Conservation (phyloP, 148 eudicot genomes). For the Limonium bicolor region DNA sequence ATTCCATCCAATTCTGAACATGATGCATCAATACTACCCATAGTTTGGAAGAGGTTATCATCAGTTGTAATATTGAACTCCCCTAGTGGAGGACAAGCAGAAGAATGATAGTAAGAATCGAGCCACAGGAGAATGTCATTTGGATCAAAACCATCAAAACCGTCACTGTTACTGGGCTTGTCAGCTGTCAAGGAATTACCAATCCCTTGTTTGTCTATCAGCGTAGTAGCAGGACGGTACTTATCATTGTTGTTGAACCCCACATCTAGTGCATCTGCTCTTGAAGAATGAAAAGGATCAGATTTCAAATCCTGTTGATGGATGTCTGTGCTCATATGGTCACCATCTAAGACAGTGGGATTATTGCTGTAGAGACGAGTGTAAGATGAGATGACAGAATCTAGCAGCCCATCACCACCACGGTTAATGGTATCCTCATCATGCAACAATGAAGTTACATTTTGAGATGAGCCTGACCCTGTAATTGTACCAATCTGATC, state of each 20-base stretch:
- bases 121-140: constrained; percentile 25
- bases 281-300: no score
- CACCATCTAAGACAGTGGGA: neutral
- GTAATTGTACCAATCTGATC: constrained; percentile 10
- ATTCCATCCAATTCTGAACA: constrained; percentile 8
- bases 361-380: constrained; percentile 6
- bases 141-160: no score
- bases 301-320: no score
- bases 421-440: constrained; percentile 8
- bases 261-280: no score
- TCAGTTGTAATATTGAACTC: constrained; percentile 9
- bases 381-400: constrained; percentile 21
- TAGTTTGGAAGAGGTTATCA: constrained; percentile 13
- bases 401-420: constrained; percentile 16
- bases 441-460: constrained; percentile 19
- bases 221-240: no score
- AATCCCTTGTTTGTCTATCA: no score
- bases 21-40: constrained; percentile 6
- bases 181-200: no score
- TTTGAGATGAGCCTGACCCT: constrained; percentile 13
- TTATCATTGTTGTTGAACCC: no score
- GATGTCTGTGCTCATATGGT: constrained; percentile 4
- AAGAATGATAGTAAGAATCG: constrained; percentile 15
- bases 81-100: no score
- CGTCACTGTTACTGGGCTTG: no score